A percentile compares a stretch with the other conserved stretches of the same genome.
Conservation (phyloP, 176 grass and related monocot species). For the Musa beccarii region DNA sequence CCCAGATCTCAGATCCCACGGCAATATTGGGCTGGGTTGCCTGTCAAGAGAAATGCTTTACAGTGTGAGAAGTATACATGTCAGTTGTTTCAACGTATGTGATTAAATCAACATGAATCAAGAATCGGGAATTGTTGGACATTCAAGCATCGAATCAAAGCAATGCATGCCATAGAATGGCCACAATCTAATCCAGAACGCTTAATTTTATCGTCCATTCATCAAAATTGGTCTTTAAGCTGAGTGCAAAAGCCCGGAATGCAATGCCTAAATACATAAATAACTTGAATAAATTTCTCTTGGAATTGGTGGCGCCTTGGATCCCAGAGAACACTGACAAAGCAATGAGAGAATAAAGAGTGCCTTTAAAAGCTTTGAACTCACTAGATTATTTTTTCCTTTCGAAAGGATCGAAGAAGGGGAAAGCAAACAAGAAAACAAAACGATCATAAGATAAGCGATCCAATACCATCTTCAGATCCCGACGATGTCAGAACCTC, state of each 20-base stretch:
- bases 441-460: neutral
- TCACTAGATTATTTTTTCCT: too few relatives aligned
- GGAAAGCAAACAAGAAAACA: too few relatives aligned
- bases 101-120: neutral
- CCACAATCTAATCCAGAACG: neutral
- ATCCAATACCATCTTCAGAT: neutral
- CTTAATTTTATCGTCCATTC: neutral
- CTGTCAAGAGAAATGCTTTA: neutral
- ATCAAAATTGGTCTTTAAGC: neutral
- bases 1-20: conserved; percentile 36
- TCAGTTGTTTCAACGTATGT: neutral
- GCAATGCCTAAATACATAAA: neutral
- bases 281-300: neutral
- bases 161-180: neutral
- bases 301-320: neutral
- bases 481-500: neutral
- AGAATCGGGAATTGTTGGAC: neutral
- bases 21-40: conserved; percentile 8
- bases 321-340: neutral
- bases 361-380: neutral
- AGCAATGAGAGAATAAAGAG: neutral
- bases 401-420: too few relatives aligned
- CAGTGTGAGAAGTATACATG: neutral
- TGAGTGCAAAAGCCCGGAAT: neutral
- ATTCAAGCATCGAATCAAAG: neutral